Conservation (phyloP, 2,329 filamentous ascomycete species). For the Herpotrichia juniperi region DNA sequence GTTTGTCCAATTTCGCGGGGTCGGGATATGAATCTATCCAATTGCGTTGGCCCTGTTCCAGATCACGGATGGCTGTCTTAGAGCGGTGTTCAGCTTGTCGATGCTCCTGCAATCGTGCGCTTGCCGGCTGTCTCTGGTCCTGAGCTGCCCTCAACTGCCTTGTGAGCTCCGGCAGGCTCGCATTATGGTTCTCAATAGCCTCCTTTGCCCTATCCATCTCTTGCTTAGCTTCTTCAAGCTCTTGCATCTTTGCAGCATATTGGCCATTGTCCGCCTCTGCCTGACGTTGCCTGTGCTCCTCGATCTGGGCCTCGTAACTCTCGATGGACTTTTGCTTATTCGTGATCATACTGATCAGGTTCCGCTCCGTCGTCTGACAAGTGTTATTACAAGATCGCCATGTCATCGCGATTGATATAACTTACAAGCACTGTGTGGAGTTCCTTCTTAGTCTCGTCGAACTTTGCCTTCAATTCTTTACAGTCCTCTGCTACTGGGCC, state of each 20-base stretch:
- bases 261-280: slow-evolving; percentile 69
- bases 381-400: slow-evolving; percentile 6
- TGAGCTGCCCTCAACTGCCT: slow-evolving; percentile 42
- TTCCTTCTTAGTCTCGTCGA: slow-evolving; percentile 60
- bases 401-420: not conserved
- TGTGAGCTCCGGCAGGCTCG: slow-evolving; percentile 42
- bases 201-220: slow-evolving; percentile 53
- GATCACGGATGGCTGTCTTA: slow-evolving; percentile 56
- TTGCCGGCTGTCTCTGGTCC: slow-evolving; percentile 16
- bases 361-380: slow-evolving; percentile 57
- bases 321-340: slow-evolving; percentile 53
- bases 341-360: slow-evolving; percentile 65
- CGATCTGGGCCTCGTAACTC: slow-evolving; percentile 53
- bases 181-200: slow-evolving; percentile 50
- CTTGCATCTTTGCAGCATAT: slow-evolving; percentile 64
- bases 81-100: slow-evolving; percentile 60
- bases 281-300: slow-evolving; percentile 66
- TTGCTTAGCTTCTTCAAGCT: slow-evolving; percentile 65
- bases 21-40: slow-evolving; percentile 69
- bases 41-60: slow-evolving; percentile 63
- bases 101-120: slow-evolving; percentile 35
- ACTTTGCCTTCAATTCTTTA: slow-evolving; percentile 57
- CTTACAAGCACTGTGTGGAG: slow-evolving; percentile 54
- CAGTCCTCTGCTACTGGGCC: slow-evolving; percentile 55
- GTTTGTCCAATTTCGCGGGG: slow-evolving; percentile 59